These are phyloP conservation scores for Trichoderma afroharzianum DNA, from an alignment of 2,329 filamentous ascomycete genomes.

Conservation along the genomic window DNA sequence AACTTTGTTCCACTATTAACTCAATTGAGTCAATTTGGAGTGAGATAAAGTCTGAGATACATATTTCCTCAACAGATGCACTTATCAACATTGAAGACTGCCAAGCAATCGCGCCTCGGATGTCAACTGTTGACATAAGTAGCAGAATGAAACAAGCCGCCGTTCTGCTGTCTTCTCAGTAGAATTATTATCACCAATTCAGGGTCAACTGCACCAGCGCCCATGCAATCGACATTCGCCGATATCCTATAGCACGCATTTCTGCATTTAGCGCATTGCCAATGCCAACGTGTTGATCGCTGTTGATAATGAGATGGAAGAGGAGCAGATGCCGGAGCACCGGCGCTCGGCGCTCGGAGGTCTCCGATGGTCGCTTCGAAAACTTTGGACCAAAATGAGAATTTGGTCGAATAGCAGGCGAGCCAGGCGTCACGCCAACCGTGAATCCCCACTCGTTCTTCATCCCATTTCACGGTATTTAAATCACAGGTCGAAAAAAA, in stretches of 20 bases:
- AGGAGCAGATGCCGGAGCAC: not conserved
- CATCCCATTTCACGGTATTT: not conserved
- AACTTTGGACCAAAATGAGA: not conserved
- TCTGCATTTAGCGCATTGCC: not conserved
- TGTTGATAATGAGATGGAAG: not conserved
- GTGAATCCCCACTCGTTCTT: not conserved
- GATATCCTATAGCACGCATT: not conserved
- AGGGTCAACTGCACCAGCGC: not conserved
- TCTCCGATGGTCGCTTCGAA: not conserved
- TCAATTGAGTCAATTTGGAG: not conserved
- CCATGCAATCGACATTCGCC: not conserved
- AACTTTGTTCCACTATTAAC: not conserved
- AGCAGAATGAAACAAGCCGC: not conserved
- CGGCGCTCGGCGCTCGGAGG: not conserved
- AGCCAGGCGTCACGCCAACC: not conserved
- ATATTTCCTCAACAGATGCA: not conserved
- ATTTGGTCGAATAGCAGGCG: not conserved
- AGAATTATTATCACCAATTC: not conserved
- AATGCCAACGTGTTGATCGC: not conserved
- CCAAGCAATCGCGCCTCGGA: not conserved
- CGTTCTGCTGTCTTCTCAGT: not conserved
- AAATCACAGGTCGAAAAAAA: not conserved
- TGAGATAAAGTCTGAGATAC: not conserved
- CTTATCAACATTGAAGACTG: not conserved
- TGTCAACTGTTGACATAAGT: not conserved